Base-by-base conservation (phyloP, 2,329 filamentous ascomycete species). In the Paraphaeosphaeria minitans region DNA sequence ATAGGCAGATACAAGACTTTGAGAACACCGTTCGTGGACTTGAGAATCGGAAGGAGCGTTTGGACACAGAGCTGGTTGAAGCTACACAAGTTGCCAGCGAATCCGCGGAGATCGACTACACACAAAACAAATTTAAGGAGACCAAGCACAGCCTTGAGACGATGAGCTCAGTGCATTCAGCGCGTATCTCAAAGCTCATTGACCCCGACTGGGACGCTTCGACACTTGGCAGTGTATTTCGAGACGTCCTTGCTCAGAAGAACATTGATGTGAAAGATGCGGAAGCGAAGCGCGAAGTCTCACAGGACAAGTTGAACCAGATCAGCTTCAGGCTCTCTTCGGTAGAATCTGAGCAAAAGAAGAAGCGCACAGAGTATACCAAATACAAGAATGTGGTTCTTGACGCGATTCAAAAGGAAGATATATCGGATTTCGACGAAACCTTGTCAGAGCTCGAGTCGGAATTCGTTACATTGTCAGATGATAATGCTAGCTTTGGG, bases 21-120 rank as follows among this genome's bases (percentile, higher is more conserved):
- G 89, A 92, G 52, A 77, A 81, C 14, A 84, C 87, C 62, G 80
- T 96, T 12, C 85, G 86, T 61, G 82, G 84, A 45, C 78, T 96
- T 1, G 92, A 97, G 68, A 86, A 85, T 21, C 87, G 90, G 67
- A 89, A 85, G 59, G 87, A 90, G 37, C 87, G 83, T 65, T 82
- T 98, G 29, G 89, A 89, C 46, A 81, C 84, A n/a, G 94, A 98
- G 72, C 85, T 97, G 37, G 85, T 93, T 9, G 90, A 96, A 68
- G 92, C 89, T 58, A 96, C 91, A 2, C 88, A 89, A 57, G 85
- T 91, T 57, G 92, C 93, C 6, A 87, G 89, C 4, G 93, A 96
- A 62, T 85, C 93, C 39, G 95, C 94, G 13, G 89, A 91, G 67
- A 83, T 99, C 12, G 91, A 96, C 57, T 88, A 91, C 66, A 84